These are phyloP conservation scores for Leccinum subgranulosum DNA, from an alignment of 768 basidiomycete species.

Conservation along the genomic window DNA sequence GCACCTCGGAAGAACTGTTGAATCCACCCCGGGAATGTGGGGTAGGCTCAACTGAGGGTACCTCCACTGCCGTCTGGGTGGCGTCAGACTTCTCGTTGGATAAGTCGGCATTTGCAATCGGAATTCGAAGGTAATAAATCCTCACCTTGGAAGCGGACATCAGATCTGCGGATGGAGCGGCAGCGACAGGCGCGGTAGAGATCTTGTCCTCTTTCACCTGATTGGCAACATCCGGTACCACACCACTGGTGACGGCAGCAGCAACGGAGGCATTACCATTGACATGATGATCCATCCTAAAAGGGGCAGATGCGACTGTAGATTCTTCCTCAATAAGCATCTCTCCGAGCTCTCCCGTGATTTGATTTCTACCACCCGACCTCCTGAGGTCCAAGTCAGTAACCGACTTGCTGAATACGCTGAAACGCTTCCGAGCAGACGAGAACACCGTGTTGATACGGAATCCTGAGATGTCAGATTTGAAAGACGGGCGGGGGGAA, in stretches of 20 bases:
- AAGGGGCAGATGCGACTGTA: slow-evolving; percentile 10
- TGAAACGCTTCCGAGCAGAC: slow-evolving; percentile 60
- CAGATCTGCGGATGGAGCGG: not conserved
- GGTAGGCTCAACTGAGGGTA: slow-evolving; percentile 16
- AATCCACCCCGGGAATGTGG: slow-evolving; percentile 6
- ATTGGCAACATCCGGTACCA: slow-evolving; percentile 14
- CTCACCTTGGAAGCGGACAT: slow-evolving; percentile 12
- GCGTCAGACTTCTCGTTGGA: slow-evolving; percentile 3
- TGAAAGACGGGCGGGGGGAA: slow-evolving; percentile 43
- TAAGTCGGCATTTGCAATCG: slow-evolving; percentile 3
- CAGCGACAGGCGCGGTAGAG: not conserved
- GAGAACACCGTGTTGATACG: slow-evolving; percentile 41
- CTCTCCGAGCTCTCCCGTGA: slow-evolving; percentile 72
- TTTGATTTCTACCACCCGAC: slow-evolving; percentile 35
- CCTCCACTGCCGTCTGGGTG: slow-evolving; percentile 1
- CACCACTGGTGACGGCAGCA: slow-evolving; percentile 22
- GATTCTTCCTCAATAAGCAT: slow-evolving; percentile 53
- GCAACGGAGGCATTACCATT: slow-evolving; percentile 19
- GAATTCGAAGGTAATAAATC: not conserved
- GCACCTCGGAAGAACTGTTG: not conserved
- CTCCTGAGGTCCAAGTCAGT: slow-evolving; percentile 22
- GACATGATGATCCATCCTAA: slow-evolving; percentile 30
- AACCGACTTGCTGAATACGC: slow-evolving; percentile 45
- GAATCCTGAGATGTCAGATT: slow-evolving; percentile 40
- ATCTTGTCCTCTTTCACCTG: slow-evolving; percentile 6